A percentile compares a stretch with the other conserved stretches of the same genome.
Conservation (phyloP, 345 rosid genomes). For the Lumnitzera littorea region DNA sequence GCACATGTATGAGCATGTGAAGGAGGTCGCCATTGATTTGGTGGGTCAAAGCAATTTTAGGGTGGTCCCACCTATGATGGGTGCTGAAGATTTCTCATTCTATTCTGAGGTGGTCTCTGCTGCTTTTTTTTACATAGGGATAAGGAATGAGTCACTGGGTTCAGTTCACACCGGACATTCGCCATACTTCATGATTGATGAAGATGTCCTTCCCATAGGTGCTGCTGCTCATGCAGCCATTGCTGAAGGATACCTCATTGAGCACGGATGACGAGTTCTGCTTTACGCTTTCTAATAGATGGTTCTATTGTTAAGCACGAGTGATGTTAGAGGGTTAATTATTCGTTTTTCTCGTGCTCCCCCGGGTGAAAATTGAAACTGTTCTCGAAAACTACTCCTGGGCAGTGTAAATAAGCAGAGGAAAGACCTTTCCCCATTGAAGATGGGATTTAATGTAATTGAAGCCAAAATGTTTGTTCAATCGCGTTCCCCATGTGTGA, state of each 20-base stretch:
- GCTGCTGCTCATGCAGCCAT: slow-evolving; percentile 73
- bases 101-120: slow-evolving; percentile 63
- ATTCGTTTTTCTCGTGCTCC: too few relatives aligned
- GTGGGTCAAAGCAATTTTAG: slow-evolving; percentile 48
- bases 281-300: too few relatives aligned
- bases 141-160: slow-evolving; percentile 67
- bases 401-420: too few relatives aligned
- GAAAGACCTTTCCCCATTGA: too few relatives aligned
- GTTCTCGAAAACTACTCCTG: too few relatives aligned
- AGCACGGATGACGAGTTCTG: slow-evolving; percentile 12
- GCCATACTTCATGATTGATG: slow-evolving; percentile 80
- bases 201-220: slow-evolving; percentile 73
- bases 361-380: too few relatives aligned
- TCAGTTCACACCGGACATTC: slow-evolving; percentile 67
- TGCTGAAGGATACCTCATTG: slow-evolving; percentile 75
- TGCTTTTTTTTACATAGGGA: slow-evolving; percentile 77
- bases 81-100: slow-evolving; percentile 88
- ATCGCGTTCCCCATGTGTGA: too few relatives aligned
- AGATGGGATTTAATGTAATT: too few relatives aligned
- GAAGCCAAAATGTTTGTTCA: too few relatives aligned
- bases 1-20: slow-evolving; percentile 60
- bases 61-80: slow-evolving; percentile 74
- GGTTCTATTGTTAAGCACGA: too few relatives aligned
- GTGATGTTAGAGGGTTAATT: too few relatives aligned
- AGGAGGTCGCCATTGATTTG: slow-evolving; percentile 50